phyloP scores from a whole-genome alignment of 1,284 basidiomycete genomes.

The Crepidotus sp. region DNA sequence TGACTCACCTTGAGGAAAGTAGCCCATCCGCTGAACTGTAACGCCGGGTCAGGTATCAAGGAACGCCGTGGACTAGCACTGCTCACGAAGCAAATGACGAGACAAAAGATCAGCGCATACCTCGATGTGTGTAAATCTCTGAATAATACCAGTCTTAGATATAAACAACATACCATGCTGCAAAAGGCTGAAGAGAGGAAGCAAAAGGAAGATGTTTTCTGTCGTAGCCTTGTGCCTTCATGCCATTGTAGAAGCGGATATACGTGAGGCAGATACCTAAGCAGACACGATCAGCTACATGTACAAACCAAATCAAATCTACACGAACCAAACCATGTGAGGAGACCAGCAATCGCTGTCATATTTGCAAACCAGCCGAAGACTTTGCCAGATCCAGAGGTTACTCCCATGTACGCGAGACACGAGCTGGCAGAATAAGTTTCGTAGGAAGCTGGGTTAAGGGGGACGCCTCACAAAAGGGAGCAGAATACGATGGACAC shows the following conservation, averaged over 20 bases:
- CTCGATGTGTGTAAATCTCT: no score
- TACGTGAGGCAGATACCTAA: slow-evolving; percentile 62
- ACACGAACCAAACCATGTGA: slow-evolving; percentile 68
- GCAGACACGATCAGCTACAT: background rate
- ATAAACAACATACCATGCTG: no score
- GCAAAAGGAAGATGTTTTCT: slow-evolving; percentile 59
- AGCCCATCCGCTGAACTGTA: slow-evolving; percentile 61
- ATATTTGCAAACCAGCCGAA: slow-evolving; percentile 68
- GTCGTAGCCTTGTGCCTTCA: slow-evolving; percentile 68
- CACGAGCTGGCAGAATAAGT: slow-evolving; percentile 28
- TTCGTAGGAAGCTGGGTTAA: background rate
- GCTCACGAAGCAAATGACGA: slow-evolving; percentile 58
- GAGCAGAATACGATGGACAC: slow-evolving; percentile 61
- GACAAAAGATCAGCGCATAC: slow-evolving; percentile 41
- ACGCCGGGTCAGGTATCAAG: background rate
- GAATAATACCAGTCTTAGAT: no score
- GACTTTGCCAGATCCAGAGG: slow-evolving; percentile 49
- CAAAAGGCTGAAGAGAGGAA: slow-evolving; percentile 55
- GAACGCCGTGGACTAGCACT: background rate
- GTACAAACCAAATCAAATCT: background rate
- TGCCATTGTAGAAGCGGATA: slow-evolving; percentile 68
- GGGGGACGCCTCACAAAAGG: slow-evolving; percentile 37
- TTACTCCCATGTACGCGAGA: slow-evolving; percentile 69
- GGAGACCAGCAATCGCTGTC: slow-evolving; percentile 14
- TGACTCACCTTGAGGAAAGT: slow-evolving; percentile 65